Evolutionary conservation across 2,329 filamentous ascomycete genomes (phyloP).

Genomic region (Venturia aucupariae): DNA sequence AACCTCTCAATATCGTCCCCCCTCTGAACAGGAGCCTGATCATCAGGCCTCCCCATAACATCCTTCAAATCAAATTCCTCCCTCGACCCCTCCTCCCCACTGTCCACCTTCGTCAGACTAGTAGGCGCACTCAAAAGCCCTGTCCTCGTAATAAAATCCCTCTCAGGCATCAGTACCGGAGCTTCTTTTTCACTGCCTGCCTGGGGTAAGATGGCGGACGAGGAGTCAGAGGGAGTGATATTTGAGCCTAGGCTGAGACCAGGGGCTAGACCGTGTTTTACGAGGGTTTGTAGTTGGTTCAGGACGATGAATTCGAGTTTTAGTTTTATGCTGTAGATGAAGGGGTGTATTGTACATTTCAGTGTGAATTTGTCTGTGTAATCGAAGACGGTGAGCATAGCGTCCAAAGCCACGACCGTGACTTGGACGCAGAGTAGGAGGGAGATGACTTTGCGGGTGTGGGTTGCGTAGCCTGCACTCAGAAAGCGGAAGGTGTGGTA

Average conservation of each 20-base stretch:
- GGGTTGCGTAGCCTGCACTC: background rate
- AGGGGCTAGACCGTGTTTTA: constrained; percentile 4
- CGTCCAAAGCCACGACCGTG: constrained; percentile 9
- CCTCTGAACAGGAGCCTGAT: background rate
- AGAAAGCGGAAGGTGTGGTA: constrained; percentile 11
- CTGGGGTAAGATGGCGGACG: background rate
- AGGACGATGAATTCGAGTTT: constrained; percentile 15
- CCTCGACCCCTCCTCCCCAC: background rate
- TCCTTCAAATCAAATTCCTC: constrained; percentile 1
- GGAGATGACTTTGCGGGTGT: constrained; percentile 10
- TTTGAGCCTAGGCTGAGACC: background rate
- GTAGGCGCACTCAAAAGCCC: background rate
- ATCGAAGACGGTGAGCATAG: constrained; percentile 9
- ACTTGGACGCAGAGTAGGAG: constrained; percentile 8
- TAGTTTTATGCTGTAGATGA: constrained; percentile 14
- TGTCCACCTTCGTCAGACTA: background rate
- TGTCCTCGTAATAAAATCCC: background rate
- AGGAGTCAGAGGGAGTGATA: background rate
- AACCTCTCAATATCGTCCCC: constrained; percentile 3
- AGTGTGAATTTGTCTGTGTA: constrained; percentile 11
- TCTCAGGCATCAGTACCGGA: background rate
- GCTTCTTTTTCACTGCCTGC: too few species aligned
- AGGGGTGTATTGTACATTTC: constrained; percentile 12
- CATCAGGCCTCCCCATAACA: background rate
- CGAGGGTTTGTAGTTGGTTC: constrained; percentile 11